Percentiles rank a stretch among this genome's conserved stretches.
These are phyloP conservation scores for Coemansia umbellata DNA, from an alignment of 192 early-diverging fungal species.

Conservation along the genomic window DNA sequence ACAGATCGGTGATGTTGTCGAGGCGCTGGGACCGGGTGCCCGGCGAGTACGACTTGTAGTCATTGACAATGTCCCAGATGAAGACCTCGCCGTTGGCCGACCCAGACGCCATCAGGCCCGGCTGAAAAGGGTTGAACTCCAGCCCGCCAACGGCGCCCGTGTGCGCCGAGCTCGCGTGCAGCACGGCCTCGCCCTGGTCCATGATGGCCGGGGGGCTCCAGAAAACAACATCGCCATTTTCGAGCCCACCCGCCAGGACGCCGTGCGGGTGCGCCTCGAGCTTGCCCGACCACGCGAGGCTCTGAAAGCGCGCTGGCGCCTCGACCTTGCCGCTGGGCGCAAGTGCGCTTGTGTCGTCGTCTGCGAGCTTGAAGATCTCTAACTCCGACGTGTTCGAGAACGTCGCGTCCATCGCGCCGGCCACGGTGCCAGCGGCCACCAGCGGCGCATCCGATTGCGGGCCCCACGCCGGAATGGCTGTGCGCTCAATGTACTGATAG, in stretches of 20 bases:
- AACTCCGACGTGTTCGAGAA: conserved; percentile 87
- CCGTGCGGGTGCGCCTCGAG: conserved; percentile 45
- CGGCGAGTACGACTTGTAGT: conserved; percentile 83
- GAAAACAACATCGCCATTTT: conserved; percentile 86
- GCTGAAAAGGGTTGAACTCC: conserved; percentile 85
- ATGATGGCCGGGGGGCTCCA: conserved; percentile 81
- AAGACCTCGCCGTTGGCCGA: conserved; percentile 89
- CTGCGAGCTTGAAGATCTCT: conserved; percentile 76
- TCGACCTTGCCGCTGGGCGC: conserved; percentile 21
- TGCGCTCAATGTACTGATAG: conserved; percentile 58
- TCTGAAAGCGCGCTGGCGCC: conserved; percentile 68
- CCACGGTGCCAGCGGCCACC: conserved; percentile 88
- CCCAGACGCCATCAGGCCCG: conserved; percentile 84
- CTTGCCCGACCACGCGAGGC: conserved; percentile 70
- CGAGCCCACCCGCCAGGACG: conserved; percentile 89
- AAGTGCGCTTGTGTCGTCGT: conserved; percentile 5
- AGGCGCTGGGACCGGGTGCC: conserved; percentile 78
- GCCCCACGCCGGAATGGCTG: conserved; percentile 87
- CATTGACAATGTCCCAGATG: conserved; percentile 91
- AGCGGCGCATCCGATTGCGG: conserved; percentile 61
- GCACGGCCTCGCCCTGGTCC: conserved; percentile 56
- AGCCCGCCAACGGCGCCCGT: conserved; percentile 87
- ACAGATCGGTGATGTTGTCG: conserved; percentile 82
- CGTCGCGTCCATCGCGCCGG: conserved; percentile 93
- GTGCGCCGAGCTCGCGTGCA: conserved; percentile 71